Conservation (phyloP, 2,329 filamentous ascomycete genomes). For the Colletotrichum spaethianum region DNA sequence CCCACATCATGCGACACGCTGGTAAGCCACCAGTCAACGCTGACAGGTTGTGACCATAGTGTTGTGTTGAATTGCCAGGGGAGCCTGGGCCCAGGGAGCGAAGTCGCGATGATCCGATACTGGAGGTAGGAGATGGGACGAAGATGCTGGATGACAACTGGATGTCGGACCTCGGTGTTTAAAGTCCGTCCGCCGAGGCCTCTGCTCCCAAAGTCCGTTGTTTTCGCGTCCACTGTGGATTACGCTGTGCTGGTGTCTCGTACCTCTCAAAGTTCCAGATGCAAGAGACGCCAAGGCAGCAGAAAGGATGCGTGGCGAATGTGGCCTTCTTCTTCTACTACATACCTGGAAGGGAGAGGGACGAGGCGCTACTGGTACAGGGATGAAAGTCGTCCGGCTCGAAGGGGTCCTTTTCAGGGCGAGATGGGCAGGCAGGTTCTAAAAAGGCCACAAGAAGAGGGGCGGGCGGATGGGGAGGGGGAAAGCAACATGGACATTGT, state of each 20-base stretch:
- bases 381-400: background rate
- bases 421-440: constrained; percentile 14
- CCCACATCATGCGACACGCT: constrained; percentile 38
- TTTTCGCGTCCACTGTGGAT: background rate
- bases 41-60: background rate
- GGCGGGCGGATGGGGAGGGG: constrained; percentile 5
- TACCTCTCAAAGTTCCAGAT: background rate
- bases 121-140: constrained; percentile 14
- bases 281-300: constrained; percentile 10
- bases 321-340: constrained; percentile 25
- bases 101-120: constrained; percentile 20
- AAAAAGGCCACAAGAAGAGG: background rate
- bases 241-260: background rate
- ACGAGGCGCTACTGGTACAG: background rate
- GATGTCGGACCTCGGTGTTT: constrained; percentile 2
- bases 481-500: constrained; percentile 1
- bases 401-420: background rate
- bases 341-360: constrained; percentile 20
- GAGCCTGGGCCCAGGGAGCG: constrained; percentile 17
- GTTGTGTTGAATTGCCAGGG: constrained; percentile 19
- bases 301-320: constrained; percentile 33
- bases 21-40: constrained; percentile 9
- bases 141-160: constrained; percentile 8
- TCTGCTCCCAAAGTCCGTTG: background rate
- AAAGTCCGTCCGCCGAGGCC: constrained; percentile 18